phyloP scores from a whole-genome alignment of 1,284 basidiomycete species.

The Cystobasidium slooffiae region DNA sequence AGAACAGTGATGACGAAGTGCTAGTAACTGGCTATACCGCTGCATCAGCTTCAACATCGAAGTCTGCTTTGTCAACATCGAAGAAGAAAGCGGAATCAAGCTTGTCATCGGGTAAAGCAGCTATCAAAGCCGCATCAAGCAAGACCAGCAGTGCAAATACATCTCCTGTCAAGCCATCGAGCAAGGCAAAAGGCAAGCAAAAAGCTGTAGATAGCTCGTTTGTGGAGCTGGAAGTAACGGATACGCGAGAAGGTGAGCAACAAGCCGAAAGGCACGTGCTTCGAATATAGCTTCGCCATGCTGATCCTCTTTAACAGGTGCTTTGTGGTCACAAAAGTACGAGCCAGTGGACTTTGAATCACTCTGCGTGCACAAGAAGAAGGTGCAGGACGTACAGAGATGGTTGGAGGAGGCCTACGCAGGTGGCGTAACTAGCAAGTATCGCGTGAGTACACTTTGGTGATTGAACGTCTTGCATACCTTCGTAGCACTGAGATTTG shows the following conservation, averaged over 20 bases:
- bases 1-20: conserved; percentile 27
- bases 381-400: conserved; percentile 78
- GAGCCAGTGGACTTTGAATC: conserved; percentile 37
- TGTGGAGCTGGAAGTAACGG: conserved; percentile 32
- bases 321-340: conserved; percentile 42
- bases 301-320: neutral
- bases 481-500: neutral
- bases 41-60: conserved; percentile 2
- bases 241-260: conserved; percentile 26
- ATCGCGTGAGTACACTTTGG: conserved; percentile 54
- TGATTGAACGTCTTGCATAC: conserved; percentile 19
- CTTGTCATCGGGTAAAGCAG: neutral
- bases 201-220: conserved; percentile 27
- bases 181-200: conserved; percentile 39
- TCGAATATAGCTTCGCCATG: neutral
- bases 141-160: neutral
- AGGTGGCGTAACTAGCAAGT: conserved; percentile 53
- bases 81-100: conserved; percentile 2
- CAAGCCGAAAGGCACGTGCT: neutral
- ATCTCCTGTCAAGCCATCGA: neutral
- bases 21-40: conserved; percentile 17
- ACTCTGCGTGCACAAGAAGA: conserved; percentile 84
- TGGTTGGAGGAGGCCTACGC: conserved; percentile 86
- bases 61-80: neutral
- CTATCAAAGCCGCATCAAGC: neutral